Evolutionary conservation across 257 asterid genomes (phyloP), one percentile per base, ranked within the genome.

Genomic region (Nicotiana attenuata): DNA sequence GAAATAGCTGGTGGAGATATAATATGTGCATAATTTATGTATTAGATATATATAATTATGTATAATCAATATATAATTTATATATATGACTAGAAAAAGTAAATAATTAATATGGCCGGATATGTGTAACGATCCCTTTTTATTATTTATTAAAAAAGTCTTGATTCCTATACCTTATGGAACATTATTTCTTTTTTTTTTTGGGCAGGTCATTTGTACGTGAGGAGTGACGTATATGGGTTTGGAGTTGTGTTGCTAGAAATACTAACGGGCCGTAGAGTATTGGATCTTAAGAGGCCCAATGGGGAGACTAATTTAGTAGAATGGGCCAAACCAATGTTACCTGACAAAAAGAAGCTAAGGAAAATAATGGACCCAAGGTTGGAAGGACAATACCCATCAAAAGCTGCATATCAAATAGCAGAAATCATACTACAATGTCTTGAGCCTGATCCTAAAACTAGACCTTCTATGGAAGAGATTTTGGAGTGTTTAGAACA

Each of bases 191-290:
- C n/a, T n/a, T n/a, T n/a, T n/a, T n/a, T n/a, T n/a, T n/a, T n/a
- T 76, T 81, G 33, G 4, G 0, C 83, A 95, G 99, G 99, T 67
- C 99, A 91, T 88, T 82, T 95, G 56, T 95, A 93, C 3, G 97
- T 95, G 24, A 95, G 88, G 84, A 93, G 98, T 52, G 99, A 95
- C 5, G 98, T 95, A 0, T 95, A 90, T 5, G 98, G 99, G 7
- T 93, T 95, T 1, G 99, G 99, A 0, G 98, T 95, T 60, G 95
- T 93, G 5, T 22, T 93, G 19, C 52, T 95, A 1, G 99, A 95
- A 81, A 82, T 95, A 10, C 24, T 95, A 10, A 89, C 92, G 60
- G 99, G 99, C 52, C 83, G 85, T 0, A 86, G 88, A 35, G 99
- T 93, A 1, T 61, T 91, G 5, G 99, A 95, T 63, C 76, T 80